These are phyloP conservation scores for Xylariaceae sp. DNA, from an alignment of 2,329 filamentous ascomycete genomes.

Conservation along the genomic window DNA sequence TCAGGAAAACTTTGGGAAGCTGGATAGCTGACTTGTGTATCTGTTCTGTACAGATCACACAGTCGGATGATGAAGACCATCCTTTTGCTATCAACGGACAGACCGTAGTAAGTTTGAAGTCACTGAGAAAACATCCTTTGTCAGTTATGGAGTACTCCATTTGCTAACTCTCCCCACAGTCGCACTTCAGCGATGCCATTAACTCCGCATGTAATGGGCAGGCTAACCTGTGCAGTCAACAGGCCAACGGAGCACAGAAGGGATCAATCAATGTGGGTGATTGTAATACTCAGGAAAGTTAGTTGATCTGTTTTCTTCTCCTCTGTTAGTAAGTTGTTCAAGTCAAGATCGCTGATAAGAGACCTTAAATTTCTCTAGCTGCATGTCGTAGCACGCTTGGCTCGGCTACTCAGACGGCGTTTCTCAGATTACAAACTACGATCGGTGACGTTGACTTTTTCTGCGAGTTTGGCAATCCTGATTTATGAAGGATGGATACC, in stretches of 20 bases:
- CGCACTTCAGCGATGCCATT: slow-evolving; percentile 40
- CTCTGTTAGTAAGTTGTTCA: not conserved
- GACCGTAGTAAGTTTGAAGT: not conserved
- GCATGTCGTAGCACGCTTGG: slow-evolving; percentile 9
- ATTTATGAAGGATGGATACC: too few relatives aligned
- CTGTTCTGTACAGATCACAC: not conserved
- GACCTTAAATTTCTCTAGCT: too few relatives aligned
- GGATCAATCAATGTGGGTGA: slow-evolving; percentile 36
- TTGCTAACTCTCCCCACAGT: slow-evolving; percentile 25
- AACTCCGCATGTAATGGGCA: slow-evolving; percentile 46
- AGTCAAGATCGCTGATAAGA: slow-evolving; percentile 3
- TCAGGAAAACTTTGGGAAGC: too few relatives aligned
- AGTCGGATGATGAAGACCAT: not conserved
- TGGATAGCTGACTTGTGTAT: too few relatives aligned
- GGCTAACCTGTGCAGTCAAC: slow-evolving; percentile 43
- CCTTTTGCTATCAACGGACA: not conserved
- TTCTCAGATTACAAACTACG: slow-evolving; percentile 9
- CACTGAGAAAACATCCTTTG: not conserved
- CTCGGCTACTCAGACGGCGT: slow-evolving; percentile 15
- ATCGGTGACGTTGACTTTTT: slow-evolving; percentile 14
- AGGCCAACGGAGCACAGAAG: slow-evolving; percentile 33
- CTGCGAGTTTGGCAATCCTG: too few relatives aligned
- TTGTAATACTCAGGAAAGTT: slow-evolving; percentile 45
- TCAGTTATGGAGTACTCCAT: slow-evolving; percentile 1
- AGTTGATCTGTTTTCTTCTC: slow-evolving; percentile 20